These are phyloP conservation scores for Flagelloscypha sp. DNA, from an alignment of 768 basidiomycete genomes.

Conservation along the genomic window DNA sequence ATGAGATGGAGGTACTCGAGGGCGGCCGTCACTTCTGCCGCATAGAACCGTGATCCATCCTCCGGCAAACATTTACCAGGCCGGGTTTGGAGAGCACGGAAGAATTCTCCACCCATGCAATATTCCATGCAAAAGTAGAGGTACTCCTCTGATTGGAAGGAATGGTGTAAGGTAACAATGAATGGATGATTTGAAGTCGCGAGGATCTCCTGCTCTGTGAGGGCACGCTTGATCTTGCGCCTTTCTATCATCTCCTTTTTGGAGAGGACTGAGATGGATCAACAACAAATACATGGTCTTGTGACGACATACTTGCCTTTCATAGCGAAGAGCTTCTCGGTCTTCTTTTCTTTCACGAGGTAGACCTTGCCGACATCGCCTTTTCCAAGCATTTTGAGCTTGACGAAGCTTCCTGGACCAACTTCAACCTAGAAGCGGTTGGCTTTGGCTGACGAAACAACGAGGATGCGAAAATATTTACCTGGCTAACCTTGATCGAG, in stretches of 20 bases:
- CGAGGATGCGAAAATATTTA: constrained; percentile 27
- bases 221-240: constrained; percentile 97
- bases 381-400: constrained; percentile 96
- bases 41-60: constrained; percentile 94
- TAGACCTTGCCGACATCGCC: constrained; percentile 99
- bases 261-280: constrained; percentile 89
- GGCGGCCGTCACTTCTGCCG: constrained; percentile 96
- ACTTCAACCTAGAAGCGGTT: constrained; percentile 70
- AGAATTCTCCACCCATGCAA: constrained; percentile 99
- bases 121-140: constrained; percentile 99
- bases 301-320: constrained; percentile 65
- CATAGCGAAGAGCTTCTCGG: constrained; percentile 94
- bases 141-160: constrained; percentile 97
- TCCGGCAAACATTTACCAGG: constrained; percentile 96
- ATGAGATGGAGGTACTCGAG: constrained; percentile 98
- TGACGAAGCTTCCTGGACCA: constrained; percentile 86
- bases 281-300: constrained; percentile 29
- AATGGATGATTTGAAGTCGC: constrained; percentile 99
- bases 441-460: constrained; percentile 7
- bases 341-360: constrained; percentile 97
- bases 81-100: constrained; percentile 90
- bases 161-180: constrained; percentile 98
- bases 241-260: constrained; percentile 99
- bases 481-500: constrained; percentile 89
- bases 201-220: constrained; percentile 98